Evolutionary conservation across 192 early-diverging fungal genomes (phyloP), one percentile per base, ranked within the genome.

Genomic region (Umbelopsis isabellina): DNA sequence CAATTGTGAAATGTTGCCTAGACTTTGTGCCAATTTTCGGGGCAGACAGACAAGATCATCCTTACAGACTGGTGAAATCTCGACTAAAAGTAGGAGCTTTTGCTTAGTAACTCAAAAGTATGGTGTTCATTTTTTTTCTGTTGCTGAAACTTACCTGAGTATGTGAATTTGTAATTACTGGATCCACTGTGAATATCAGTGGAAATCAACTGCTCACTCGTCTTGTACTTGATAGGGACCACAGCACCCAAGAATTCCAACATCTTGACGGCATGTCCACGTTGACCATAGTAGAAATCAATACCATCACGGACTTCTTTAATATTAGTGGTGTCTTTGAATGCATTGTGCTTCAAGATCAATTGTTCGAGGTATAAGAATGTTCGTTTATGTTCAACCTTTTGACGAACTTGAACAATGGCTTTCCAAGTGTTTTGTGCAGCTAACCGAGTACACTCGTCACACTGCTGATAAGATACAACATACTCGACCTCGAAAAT

Each of bases 351-450:
- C 86, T 97, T 97, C 65, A 99, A 90, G 69, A 99, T 98, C 70
- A 99, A 84, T 82, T 99, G 97, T 79, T 99, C 97, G 10, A 99
- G 87, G 80, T 94, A 98, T 69, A 98, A 90, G 84, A 99, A 99
- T 10, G 97, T 99, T 69, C 96, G 87, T 87, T 99, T 97, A 86
- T 99, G 97, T 49, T 90, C 86, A 25, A 96, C 95, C 84, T 98
- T 98, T 85, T 99, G 97, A 74, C 97, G 91, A 27, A 99, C 90
- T 86, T 99, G 97, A 18, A 97, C 96, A 72, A 92, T 88, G 18
- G 97, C 96, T 75, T 95, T 95, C 97, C 97, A 99, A 13, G 94
- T 98, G 70, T 97, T 95, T 80, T 99, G 92, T 37, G 97, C 97
- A 84, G 93, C 95, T 18, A 98, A 90, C 61, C 93, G 87, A 18